A percentile compares a stretch with the other conserved stretches of the same genome.
phyloP scores from a whole-genome alignment of 768 basidiomycete genomes.

The Termitomyces sp. region DNA sequence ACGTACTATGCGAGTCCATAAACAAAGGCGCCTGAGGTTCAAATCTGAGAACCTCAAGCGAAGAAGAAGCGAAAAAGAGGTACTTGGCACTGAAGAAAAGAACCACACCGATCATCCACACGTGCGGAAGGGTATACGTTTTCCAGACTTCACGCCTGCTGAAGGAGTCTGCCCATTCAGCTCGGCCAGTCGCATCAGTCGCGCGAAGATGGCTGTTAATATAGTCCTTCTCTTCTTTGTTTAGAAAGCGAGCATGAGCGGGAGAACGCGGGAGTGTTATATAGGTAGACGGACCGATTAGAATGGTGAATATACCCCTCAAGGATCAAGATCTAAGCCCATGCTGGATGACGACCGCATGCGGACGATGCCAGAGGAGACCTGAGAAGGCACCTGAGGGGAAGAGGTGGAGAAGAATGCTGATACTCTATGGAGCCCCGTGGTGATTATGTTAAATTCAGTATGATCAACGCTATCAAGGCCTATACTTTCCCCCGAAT shows the following conservation, averaged over 20 bases:
- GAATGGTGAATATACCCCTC: neutral
- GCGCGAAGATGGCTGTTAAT: neutral
- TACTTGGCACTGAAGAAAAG: neutral
- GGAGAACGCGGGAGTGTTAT: neutral
- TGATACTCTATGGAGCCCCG: neutral
- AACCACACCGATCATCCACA: neutral
- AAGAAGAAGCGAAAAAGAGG: neutral
- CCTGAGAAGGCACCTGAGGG: neutral
- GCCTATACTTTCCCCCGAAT: neutral
- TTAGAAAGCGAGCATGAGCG: neutral
- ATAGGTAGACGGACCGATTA: neutral
- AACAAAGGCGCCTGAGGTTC: neutral
- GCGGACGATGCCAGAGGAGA: neutral
- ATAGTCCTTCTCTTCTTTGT: neutral
- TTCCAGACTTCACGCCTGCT: neutral
- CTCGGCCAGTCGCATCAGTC: neutral
- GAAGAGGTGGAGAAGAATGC: neutral
- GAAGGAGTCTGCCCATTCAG: neutral
- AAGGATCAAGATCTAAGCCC: neutral
- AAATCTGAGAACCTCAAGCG: neutral
- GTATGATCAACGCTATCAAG: neutral
- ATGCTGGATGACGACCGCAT: neutral
- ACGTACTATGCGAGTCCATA: neutral
- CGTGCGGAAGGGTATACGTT: neutral
- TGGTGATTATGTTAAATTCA: neutral